A percentile compares a stretch with the other conserved stretches of the same genome.
These are phyloP conservation scores for Plasmodium gonderi DNA, from an alignment of 169 alveolate genomes.

Conservation along the genomic window DNA sequence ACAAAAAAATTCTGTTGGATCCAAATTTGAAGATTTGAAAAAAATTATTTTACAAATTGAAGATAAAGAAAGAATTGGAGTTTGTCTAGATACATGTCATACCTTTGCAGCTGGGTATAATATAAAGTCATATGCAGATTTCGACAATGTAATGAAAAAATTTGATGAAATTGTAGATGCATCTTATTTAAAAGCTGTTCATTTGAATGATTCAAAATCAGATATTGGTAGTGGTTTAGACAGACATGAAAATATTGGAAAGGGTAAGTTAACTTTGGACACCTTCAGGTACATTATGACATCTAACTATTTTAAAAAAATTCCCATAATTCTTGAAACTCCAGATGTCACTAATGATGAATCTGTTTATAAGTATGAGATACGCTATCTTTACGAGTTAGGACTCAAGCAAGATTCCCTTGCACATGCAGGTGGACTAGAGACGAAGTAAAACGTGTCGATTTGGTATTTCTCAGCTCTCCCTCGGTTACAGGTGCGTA, in stretches of 20 bases:
- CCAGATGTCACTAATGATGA: constrained; percentile 89
- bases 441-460: not conserved
- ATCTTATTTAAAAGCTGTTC: constrained; percentile 89
- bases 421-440: too few relatives aligned
- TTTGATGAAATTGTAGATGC: constrained; percentile 87
- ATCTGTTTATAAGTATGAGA: constrained; percentile 87
- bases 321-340: constrained; percentile 91
- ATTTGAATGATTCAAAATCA: constrained; percentile 91
- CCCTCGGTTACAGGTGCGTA: too few relatives aligned
- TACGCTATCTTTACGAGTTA: constrained; percentile 82
- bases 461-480: too few relatives aligned
- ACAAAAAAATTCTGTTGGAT: constrained; percentile 89
- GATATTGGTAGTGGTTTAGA: constrained; percentile 90
- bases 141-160: constrained; percentile 86
- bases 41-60: constrained; percentile 85
- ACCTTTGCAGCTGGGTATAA: constrained; percentile 93
- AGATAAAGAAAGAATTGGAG: constrained; percentile 90
- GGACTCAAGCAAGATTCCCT: too few relatives aligned
- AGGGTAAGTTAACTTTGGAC: constrained; percentile 89
- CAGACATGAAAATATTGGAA: constrained; percentile 92
- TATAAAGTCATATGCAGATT: constrained; percentile 85
- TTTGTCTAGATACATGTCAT: constrained; percentile 93
- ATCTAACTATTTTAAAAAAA: constrained; percentile 86
- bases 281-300: constrained; percentile 89
- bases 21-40: constrained; percentile 89